Evolutionary conservation across 768 basidiomycete genomes (phyloP), one percentile per base, ranked within the genome.

Genomic region (Candolleomyces aberdarensis): DNA sequence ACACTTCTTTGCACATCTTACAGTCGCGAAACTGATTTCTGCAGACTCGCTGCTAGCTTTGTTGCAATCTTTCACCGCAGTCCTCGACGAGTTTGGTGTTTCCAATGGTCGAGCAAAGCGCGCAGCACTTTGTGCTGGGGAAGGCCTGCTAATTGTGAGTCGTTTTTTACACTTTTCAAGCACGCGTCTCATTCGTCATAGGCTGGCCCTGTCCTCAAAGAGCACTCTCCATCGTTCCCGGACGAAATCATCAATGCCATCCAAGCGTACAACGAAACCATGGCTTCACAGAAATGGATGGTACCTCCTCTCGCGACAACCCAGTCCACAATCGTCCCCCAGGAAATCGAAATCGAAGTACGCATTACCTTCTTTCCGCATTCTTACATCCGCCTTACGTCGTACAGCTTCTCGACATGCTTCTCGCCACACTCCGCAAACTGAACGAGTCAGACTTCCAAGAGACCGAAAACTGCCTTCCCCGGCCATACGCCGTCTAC

Each of bases 1-100:
- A 14, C 92, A 94, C 63, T 92, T 98, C 72, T 97, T 98, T 69
- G 89, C 95, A 1, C 91, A 96, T 68, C 74, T 97, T 50, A 88
- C 92, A 32, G 80, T 89, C 3, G 86, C 92, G 1, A 82, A 83
- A 58, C 75, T 96, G 1, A 82, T 98, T 55, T 87, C 91, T 2
- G 71, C 86, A 0, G 83, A 87, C 9, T 96, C 95, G 3, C 85
- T 98, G 80, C 77, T 90, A 48, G 81, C 86, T 7, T 83, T 97
- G 31, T 80, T 97, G 26, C 86, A 89, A 64, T 90, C 94, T 0
- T 92, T 97, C 71, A 85, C 87, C 3, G 81, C 88, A 1, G 96
- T 96, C 3, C 78, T 97, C 19, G 92, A 94, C 67, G 94, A 95
- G 69, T 93, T 95, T 59, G 91, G 90, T 51, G 91, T 92, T 2